A percentile compares a stretch with the other conserved stretches of the same genome.
Conservation (phyloP, 805 yeast genomes). For the Ogataea naganishii region DNA sequence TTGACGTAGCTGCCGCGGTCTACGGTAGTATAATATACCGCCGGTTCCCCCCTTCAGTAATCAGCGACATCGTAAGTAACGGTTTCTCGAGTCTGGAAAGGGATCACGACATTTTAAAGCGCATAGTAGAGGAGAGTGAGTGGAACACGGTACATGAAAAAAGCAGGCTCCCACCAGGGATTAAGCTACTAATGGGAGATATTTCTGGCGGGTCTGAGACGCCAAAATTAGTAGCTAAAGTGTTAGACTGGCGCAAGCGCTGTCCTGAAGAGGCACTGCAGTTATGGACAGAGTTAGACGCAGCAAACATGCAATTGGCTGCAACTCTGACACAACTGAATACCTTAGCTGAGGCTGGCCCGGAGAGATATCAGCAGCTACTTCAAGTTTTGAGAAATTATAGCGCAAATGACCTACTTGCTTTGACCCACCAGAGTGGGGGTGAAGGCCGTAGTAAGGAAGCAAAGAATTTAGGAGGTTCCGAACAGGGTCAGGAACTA, state of each 20-base stretch:
- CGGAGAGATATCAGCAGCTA: conserved; percentile 25
- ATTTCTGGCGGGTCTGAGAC: conserved; percentile 90
- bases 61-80: conserved; percentile 27
- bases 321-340: conserved; percentile 34
- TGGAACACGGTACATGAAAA: conserved; percentile 57
- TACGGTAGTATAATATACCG: conserved; percentile 81
- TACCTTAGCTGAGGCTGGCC: conserved; percentile 19
- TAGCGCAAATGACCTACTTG: conserved; percentile 7
- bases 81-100: conserved; percentile 11
- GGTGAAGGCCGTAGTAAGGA: no score
- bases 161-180: conserved; percentile 58
- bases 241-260: conserved; percentile 56
- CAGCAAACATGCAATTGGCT: conserved; percentile 52
- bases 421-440: conserved; percentile 1
- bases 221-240: conserved; percentile 76
- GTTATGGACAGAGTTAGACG: conserved; percentile 48
- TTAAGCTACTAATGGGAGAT: conserved; percentile 85
- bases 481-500: no score
- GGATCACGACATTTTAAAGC: conserved; percentile 22
- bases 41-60: conserved; percentile 57
- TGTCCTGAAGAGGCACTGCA: conserved; percentile 40
- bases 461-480: no score
- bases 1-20: conserved; percentile 93
- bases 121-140: conserved; percentile 31
- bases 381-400: conserved; percentile 12